Evolutionary conservation across 148 eudicot species (phyloP).

Genomic region (Vaccinium vitisidaea): DNA sequence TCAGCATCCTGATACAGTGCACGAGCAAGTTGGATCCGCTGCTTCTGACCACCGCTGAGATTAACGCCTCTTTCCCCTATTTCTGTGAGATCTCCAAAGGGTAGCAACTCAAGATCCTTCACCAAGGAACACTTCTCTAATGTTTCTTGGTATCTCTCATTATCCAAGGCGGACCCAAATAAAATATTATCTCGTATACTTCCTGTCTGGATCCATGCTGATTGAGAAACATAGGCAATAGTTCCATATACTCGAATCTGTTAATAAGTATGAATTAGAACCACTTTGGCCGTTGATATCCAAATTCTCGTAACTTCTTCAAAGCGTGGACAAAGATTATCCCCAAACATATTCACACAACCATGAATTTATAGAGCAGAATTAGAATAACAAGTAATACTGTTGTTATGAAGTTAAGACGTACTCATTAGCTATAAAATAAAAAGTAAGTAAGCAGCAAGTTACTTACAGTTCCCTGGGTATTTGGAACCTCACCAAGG

Average conservation of each 20-base stretch:
- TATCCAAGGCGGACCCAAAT: slow-evolving; percentile 68
- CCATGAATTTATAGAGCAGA: not conserved
- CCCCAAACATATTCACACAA: not conserved
- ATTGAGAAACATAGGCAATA: slow-evolving; percentile 87
- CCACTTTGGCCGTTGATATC: slow-evolving; percentile 3
- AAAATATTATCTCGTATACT: slow-evolving; percentile 74
- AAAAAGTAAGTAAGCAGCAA: not conserved
- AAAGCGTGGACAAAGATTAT: not conserved
- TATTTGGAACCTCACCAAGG: slow-evolving; percentile 83
- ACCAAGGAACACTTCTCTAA: slow-evolving; percentile 68
- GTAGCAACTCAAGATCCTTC: slow-evolving; percentile 85
- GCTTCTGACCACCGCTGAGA: slow-evolving; percentile 97
- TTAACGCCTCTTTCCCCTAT: slow-evolving; percentile 96
- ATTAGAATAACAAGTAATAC: not conserved
- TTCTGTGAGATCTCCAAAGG: slow-evolving; percentile 81
- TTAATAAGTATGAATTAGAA: slow-evolving; percentile 10
- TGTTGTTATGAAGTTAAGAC: not conserved
- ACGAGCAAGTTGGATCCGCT: slow-evolving; percentile 90
- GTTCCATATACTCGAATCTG: slow-evolving; percentile 71
- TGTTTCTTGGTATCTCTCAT: slow-evolving; percentile 60
- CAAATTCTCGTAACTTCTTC: not conserved
- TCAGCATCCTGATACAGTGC: slow-evolving; percentile 91
- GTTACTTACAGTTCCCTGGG: slow-evolving; percentile 66
- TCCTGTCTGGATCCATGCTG: slow-evolving; percentile 96
- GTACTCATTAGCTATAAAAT: not conserved